A percentile compares a stretch with the other conserved stretches of the same genome.
Evolutionary conservation across 768 basidiomycete genomes (phyloP).

Genomic region (Nevesoporus exiguus): DNA sequence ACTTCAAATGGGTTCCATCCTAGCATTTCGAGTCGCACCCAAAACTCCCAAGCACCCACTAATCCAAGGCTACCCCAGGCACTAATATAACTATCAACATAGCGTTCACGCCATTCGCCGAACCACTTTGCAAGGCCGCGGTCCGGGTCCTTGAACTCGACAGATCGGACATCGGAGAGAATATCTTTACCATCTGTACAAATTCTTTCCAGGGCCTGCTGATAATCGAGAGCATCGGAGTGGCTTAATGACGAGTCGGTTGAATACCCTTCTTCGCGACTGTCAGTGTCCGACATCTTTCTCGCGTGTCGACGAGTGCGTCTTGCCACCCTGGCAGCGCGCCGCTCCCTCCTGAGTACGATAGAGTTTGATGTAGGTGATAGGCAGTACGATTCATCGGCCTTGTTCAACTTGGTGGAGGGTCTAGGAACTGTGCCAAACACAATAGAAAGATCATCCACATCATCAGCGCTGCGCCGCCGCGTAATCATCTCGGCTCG

Average conservation of each 20-base stretch:
- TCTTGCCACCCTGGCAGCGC: conserved; percentile 55
- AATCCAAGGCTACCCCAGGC: conserved; percentile 90
- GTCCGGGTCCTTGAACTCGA: conserved; percentile 79
- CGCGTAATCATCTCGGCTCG: conserved; percentile 62
- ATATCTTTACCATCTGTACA: conserved; percentile 50
- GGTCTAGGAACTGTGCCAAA: conserved; percentile 49
- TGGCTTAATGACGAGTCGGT: conserved; percentile 75
- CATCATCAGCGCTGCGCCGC: conserved; percentile 72
- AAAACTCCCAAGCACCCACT: conserved; percentile 91
- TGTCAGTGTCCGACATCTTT: conserved; percentile 28
- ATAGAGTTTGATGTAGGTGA: conserved; percentile 46
- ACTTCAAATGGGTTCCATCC: conserved; percentile 90
- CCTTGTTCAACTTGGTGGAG: conserved; percentile 38
- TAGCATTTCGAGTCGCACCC: conserved; percentile 81
- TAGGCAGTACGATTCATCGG: conserved; percentile 61
- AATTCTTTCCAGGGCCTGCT: conserved; percentile 55
- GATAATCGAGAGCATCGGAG: conserved; percentile 68
- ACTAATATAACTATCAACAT: conserved; percentile 76
- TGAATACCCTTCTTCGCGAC: conserved; percentile 75
- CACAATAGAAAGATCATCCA: conserved; percentile 73
- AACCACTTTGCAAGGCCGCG: conserved; percentile 67
- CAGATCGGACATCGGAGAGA: conserved; percentile 76
- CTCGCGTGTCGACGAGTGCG: conserved; percentile 41
- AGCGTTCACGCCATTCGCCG: conserved; percentile 70
- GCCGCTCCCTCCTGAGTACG: conserved; percentile 50